phyloP scores from a whole-genome alignment of 2,329 filamentous ascomycete genomes.

The Trichoderma sp. region DNA sequence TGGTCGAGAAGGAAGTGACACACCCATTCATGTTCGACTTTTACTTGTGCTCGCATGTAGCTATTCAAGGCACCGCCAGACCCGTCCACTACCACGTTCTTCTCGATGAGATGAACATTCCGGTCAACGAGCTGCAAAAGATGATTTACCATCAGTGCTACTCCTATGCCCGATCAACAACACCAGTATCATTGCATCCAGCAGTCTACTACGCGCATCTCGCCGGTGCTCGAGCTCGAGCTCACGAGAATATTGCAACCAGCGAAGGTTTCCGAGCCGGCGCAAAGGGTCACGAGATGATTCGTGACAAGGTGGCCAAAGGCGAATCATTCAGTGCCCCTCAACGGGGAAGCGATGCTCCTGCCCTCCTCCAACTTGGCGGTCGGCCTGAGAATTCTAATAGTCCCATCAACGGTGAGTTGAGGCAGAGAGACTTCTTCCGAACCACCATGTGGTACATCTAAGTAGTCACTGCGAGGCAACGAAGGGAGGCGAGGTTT shows the following conservation, averaged over 20 bases:
- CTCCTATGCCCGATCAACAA: slow-evolving; percentile 88
- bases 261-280: slow-evolving; percentile 49
- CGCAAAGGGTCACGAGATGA: slow-evolving; percentile 47
- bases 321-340: slow-evolving; percentile 35
- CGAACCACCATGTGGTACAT: slow-evolving; percentile 50
- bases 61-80: slow-evolving; percentile 91
- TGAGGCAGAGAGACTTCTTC: slow-evolving; percentile 41
- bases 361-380: slow-evolving; percentile 38
- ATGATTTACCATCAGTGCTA: slow-evolving; percentile 96
- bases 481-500: background rate
- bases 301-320: slow-evolving; percentile 44
- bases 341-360: slow-evolving; percentile 33
- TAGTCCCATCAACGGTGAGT: slow-evolving; percentile 34
- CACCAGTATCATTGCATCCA: slow-evolving; percentile 83
- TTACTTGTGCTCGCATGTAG: slow-evolving; percentile 63
- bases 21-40: slow-evolving; percentile 92
- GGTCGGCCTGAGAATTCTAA: slow-evolving; percentile 29
- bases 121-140: slow-evolving; percentile 71
- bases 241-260: slow-evolving; percentile 63
- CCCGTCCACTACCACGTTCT: slow-evolving; percentile 93
- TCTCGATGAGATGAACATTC: slow-evolving; percentile 72
- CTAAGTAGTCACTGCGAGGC: slow-evolving; percentile 29
- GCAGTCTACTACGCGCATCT: slow-evolving; percentile 96
- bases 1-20: slow-evolving; percentile 88
- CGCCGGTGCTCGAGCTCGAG: slow-evolving; percentile 75